Evolutionary conservation across 257 asterid genomes (phyloP).

Genomic region (Salvia splendens): DNA sequence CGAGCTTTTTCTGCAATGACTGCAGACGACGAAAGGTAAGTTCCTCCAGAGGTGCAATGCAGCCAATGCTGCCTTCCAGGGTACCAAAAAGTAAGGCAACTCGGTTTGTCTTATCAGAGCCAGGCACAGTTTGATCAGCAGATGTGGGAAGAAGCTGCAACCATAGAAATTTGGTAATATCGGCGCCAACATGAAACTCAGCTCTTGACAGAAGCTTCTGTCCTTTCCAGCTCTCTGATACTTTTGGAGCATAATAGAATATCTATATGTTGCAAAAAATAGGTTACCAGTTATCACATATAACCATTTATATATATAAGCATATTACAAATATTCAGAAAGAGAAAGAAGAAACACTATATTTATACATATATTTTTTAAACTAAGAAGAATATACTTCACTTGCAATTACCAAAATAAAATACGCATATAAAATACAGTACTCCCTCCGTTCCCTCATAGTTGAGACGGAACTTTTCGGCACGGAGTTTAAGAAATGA

Average conservation of each 20-base stretch:
- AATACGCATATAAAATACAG: too few relatives aligned
- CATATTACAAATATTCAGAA: neutral
- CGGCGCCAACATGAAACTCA: constrained; percentile 91
- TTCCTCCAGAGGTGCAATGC: constrained; percentile 96
- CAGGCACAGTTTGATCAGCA: constrained; percentile 61
- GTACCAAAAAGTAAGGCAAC: constrained; percentile 89
- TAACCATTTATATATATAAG: neutral
- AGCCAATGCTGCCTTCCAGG: constrained; percentile 89
- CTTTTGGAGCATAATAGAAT: constrained; percentile 92
- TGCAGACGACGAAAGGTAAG: constrained; percentile 94
- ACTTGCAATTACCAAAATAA: too few relatives aligned
- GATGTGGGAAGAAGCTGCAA: constrained; percentile 83
- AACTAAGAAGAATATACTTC: neutral
- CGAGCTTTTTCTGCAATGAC: constrained; percentile 93
- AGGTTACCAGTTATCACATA: constrained; percentile 17
- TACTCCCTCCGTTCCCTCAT: too few relatives aligned
- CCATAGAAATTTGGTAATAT: constrained; percentile 83
- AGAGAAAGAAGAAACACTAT: neutral
- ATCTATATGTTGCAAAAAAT: constrained; percentile 51
- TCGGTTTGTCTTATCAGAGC: constrained; percentile 91
- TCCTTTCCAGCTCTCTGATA: constrained; percentile 97
- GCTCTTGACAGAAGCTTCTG: constrained; percentile 96
- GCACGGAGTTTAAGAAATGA: too few relatives aligned
- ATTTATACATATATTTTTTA: neutral
- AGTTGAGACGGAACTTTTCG: too few relatives aligned